phyloP scores from a whole-genome alignment of 805 yeast species.

The Candida insectalens region DNA sequence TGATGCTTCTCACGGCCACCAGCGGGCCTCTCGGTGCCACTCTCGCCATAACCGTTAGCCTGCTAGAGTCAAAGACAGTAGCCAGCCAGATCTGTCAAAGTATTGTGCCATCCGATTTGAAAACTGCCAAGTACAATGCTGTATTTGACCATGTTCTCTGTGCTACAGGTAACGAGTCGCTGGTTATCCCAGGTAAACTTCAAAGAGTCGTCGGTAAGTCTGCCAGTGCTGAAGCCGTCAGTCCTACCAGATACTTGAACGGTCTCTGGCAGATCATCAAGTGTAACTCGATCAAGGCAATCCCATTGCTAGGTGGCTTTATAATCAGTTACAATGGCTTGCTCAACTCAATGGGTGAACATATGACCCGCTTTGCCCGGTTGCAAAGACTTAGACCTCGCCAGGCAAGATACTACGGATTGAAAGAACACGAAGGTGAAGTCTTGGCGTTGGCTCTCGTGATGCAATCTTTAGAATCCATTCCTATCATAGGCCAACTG shows the following conservation, averaged over 20 bases:
- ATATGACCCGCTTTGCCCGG: constrained; percentile 15
- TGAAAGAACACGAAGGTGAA: constrained; percentile 26
- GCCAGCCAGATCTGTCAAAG: neutral
- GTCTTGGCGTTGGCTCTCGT: constrained; percentile 42
- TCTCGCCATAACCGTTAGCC: constrained; percentile 14
- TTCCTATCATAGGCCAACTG: constrained; percentile 29
- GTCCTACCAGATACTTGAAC: constrained; percentile 2
- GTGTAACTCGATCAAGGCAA: constrained; percentile 9
- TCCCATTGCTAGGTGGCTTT: constrained; percentile 19
- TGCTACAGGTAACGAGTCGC: constrained; percentile 15
- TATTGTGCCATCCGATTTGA: neutral
- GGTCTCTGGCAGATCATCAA: constrained; percentile 2
- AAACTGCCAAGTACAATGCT: constrained; percentile 1
- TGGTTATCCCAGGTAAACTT: constrained; percentile 25
- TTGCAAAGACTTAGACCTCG: constrained; percentile 17
- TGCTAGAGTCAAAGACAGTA: constrained; percentile 16
- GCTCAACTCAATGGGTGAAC: constrained; percentile 9
- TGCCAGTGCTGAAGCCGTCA: constrained; percentile 14
- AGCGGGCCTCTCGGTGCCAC: constrained; percentile 21
- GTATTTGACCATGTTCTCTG: constrained; percentile 13
- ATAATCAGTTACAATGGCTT: constrained; percentile 11
- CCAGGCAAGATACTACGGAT: constrained; percentile 15
- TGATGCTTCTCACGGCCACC: constrained; percentile 10
- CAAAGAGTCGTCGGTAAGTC: constrained; percentile 20
- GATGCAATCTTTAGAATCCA: constrained; percentile 39